Conservation (phyloP, 1,139 yeast genomes). For the Dujonia santamariae region DNA sequence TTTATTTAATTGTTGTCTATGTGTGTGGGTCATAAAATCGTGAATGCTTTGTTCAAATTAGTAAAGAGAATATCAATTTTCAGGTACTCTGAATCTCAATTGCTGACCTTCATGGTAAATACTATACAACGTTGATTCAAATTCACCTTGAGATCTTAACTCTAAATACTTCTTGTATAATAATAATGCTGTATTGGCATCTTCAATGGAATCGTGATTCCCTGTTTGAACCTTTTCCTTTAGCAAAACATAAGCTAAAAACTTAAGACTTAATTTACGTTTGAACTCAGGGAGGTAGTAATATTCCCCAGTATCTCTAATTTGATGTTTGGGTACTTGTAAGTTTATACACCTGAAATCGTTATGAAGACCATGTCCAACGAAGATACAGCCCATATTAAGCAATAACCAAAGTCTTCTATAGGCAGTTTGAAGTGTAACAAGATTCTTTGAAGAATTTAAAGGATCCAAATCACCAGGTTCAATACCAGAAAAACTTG, state of each 20-base stretch:
- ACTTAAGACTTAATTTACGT: slow-evolving; percentile 82
- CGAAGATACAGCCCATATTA: slow-evolving; percentile 86
- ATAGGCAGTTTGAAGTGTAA: slow-evolving; percentile 80
- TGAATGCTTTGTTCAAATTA: too few species aligned
- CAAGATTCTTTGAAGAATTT: slow-evolving; percentile 66
- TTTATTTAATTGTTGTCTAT: too few species aligned
- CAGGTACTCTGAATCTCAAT: slow-evolving; percentile 42
- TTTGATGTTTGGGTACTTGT: slow-evolving; percentile 80
- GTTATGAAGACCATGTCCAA: slow-evolving; percentile 90
- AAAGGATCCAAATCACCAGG: slow-evolving; percentile 83
- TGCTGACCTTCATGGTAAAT: slow-evolving; percentile 75
- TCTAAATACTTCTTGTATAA: slow-evolving; percentile 72
- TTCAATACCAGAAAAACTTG: slow-evolving; percentile 89
- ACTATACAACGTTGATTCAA: slow-evolving; percentile 59
- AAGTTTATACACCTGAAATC: slow-evolving; percentile 93
- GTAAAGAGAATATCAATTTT: slow-evolving; percentile 10
- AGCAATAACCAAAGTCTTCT: slow-evolving; percentile 84
- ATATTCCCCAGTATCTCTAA: slow-evolving; percentile 83
- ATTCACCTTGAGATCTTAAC: slow-evolving; percentile 52
- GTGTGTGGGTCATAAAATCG: too few species aligned
- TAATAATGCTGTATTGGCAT: slow-evolving; percentile 82
- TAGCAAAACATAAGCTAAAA: slow-evolving; percentile 77
- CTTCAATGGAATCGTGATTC: slow-evolving; percentile 96
- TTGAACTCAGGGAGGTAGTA: slow-evolving; percentile 68
- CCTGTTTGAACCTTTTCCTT: slow-evolving; percentile 81